Conservation (phyloP, 306 rosid species). For the Urtica urens region DNA sequence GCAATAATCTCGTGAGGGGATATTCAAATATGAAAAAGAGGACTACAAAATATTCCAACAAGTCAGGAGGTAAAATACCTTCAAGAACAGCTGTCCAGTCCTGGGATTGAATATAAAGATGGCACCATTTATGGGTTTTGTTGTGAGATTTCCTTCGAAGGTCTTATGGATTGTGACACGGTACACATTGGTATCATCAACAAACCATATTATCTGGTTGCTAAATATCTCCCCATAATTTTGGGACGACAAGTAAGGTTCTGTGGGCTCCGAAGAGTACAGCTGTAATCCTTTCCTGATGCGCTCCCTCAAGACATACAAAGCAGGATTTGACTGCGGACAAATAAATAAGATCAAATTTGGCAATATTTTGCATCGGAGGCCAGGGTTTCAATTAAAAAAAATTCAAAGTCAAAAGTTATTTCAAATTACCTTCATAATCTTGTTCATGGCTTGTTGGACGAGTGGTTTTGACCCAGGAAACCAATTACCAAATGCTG, state of each 20-base stretch:
- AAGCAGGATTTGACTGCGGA: constrained; percentile 96
- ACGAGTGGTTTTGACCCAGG: constrained; percentile 96
- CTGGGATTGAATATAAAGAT: constrained; percentile 95
- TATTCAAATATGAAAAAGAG: not conserved
- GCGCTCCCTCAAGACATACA: constrained; percentile 94
- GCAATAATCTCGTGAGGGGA: constrained; percentile 7
- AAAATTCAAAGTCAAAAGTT: too few relatives aligned
- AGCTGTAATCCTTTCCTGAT: constrained; percentile 95
- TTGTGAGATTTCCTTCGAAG: constrained; percentile 96
- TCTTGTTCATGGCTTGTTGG: constrained; percentile 98
- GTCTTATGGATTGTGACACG: constrained; percentile 98
- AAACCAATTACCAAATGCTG: constrained; percentile 99
- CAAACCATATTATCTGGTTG: constrained; percentile 99
- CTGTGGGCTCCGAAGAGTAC: constrained; percentile 98
- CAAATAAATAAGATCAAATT: constrained; percentile 9
- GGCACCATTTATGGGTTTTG: constrained; percentile 97
- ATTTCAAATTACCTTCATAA: constrained; percentile 65
- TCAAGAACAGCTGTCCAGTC: constrained; percentile 89
- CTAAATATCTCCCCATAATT: constrained; percentile 98
- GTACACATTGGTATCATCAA: constrained; percentile 97
- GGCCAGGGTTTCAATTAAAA: too few relatives aligned
- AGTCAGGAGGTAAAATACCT: constrained; percentile 34
- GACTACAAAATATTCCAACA: not conserved
- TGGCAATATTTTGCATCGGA: constrained; percentile 4
- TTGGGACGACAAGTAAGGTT: constrained; percentile 94